phyloP scores from a whole-genome alignment of 306 rosid genomes.

The Casuarina glauca region DNA sequence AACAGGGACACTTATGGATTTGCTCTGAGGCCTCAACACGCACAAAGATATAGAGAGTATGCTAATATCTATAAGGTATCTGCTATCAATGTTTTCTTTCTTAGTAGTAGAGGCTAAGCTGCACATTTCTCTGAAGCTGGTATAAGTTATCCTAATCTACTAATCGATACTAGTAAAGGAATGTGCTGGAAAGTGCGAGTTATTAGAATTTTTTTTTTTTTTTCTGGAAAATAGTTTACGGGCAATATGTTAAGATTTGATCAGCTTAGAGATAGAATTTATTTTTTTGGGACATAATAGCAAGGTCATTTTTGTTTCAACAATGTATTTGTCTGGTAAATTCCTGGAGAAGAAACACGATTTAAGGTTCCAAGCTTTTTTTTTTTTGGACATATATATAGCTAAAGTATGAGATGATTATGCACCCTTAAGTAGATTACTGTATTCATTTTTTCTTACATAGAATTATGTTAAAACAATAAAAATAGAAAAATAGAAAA shows the following conservation, averaged over 20 bases:
- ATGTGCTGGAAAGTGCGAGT: neutral
- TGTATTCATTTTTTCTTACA: neutral
- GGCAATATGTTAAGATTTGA: neutral
- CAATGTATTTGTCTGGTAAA: neutral
- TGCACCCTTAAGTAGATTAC: neutral
- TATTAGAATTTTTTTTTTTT: neutral
- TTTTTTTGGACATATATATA: neutral
- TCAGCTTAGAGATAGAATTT: neutral
- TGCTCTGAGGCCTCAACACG: constrained; percentile 90
- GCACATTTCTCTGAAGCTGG: neutral
- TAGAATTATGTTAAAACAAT: neutral
- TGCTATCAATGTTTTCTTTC: constrained; percentile 12
- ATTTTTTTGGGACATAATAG: no score
- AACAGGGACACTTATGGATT: constrained; percentile 89
- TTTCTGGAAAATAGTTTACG: neutral
- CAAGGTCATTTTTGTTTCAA: neutral
- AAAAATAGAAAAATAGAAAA: neutral
- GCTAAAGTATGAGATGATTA: neutral
- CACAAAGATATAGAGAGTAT: constrained; percentile 71
- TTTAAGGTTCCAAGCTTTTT: neutral
- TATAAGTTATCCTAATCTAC: constrained; percentile 3
- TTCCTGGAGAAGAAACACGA: neutral
- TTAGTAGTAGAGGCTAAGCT: constrained; percentile 9
- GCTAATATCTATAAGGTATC: constrained; percentile 73
- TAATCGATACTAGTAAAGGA: constrained; percentile 12